Percentiles rank a stretch among this genome's conserved stretches.
These are phyloP conservation scores for Porogramme epimiltina DNA, from an alignment of 1,284 basidiomycete species.

Conservation along the genomic window DNA sequence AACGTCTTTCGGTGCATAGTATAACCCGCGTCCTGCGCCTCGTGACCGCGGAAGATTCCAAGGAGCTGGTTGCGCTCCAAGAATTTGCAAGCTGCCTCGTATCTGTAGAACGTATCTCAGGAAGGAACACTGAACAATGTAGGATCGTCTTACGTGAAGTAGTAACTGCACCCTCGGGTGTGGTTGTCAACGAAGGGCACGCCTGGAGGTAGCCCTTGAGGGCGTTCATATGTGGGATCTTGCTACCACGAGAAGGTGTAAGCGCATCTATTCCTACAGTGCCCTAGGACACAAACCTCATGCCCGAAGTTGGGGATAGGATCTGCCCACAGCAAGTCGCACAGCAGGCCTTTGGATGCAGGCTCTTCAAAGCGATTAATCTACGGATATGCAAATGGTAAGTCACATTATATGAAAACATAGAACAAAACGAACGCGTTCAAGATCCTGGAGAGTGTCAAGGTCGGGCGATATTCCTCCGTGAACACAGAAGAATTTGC, in stretches of 20 bases:
- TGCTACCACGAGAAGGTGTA: slow-evolving; percentile 30
- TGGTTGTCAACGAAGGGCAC: slow-evolving; percentile 83
- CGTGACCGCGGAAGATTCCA: slow-evolving; percentile 95
- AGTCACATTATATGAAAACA: background rate
- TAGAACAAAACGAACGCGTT: slow-evolving; percentile 49
- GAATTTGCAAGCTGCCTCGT: slow-evolving; percentile 93
- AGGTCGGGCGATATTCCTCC: slow-evolving; percentile 94
- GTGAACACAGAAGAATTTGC: slow-evolving; percentile 97
- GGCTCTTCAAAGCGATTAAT: slow-evolving; percentile 95
- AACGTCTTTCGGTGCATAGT: slow-evolving; percentile 95
- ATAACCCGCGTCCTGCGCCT: slow-evolving; percentile 98
- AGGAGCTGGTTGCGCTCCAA: slow-evolving; percentile 90
- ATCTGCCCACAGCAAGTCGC: slow-evolving; percentile 93
- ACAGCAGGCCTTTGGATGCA: slow-evolving; percentile 89
- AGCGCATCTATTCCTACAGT: background rate
- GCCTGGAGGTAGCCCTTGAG: slow-evolving; percentile 39
- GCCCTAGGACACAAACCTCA: slow-evolving; percentile 26
- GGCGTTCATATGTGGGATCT: slow-evolving; percentile 39
- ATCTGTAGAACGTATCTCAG: slow-evolving; percentile 50
- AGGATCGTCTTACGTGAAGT: slow-evolving; percentile 94
- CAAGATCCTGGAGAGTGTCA: slow-evolving; percentile 80
- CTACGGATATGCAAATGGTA: slow-evolving; percentile 36
- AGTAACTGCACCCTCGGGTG: slow-evolving; percentile 92
- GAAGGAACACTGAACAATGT: background rate
- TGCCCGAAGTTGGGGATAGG: slow-evolving; percentile 67